Evolutionary conservation across 495 filamentous ascomycete genomes (phyloP).

Genomic region (Sordaria brevicollis): DNA sequence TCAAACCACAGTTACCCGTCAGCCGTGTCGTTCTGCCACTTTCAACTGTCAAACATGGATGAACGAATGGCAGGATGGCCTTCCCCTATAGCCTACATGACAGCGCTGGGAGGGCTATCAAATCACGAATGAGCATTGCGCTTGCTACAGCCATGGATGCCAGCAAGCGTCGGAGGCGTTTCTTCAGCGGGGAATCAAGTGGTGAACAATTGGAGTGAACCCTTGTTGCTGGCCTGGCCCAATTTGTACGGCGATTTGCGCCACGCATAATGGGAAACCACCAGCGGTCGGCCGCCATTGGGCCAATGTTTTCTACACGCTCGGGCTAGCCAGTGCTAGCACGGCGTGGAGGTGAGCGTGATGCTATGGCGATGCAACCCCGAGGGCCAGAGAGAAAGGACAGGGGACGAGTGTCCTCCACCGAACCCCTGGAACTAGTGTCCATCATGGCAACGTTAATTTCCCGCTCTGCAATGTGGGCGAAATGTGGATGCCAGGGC

Average conservation of each 20-base stretch:
- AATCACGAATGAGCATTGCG: not conserved
- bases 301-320: not conserved
- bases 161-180: not conserved
- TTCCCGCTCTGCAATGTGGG: conserved; percentile 13
- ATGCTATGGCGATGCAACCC: not conserved
- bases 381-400: not conserved
- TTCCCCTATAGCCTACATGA: not conserved
- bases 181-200: not conserved
- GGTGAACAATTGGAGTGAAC: not conserved
- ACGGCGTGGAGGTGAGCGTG: conserved; percentile 7
- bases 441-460: conserved; percentile 17
- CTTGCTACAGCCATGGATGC: not conserved
- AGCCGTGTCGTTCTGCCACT: not conserved
- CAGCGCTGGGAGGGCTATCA: not conserved
- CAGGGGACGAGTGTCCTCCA: conserved; percentile 10
- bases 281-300: not conserved
- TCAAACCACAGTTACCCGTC: not conserved
- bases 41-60: not conserved
- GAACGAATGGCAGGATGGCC: not conserved
- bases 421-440: conserved; percentile 25
- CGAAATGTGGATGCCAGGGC: not conserved
- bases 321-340: not conserved
- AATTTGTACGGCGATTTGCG: not conserved
- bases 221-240: not conserved
- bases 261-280: not conserved